Percentiles rank a stretch among this genome's conserved stretches.
Conservation (phyloP, 1,139 yeast species). For the Taphrina sp. region DNA sequence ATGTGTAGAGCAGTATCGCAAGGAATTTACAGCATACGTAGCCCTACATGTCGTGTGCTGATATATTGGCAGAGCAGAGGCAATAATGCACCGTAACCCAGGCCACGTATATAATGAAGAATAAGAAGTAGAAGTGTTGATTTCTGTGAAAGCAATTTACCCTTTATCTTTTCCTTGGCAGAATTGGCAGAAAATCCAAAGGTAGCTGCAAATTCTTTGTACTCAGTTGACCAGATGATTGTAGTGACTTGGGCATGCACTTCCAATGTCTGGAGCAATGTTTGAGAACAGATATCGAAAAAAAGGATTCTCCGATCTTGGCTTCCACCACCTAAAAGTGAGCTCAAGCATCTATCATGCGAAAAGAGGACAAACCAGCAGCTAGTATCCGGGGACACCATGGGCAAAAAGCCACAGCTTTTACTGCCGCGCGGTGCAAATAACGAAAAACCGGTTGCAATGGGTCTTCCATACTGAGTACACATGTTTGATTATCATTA, state of each 20-base stretch:
- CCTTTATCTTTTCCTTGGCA: not conserved
- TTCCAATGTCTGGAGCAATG: slow-evolving; percentile 55
- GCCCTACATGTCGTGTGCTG: slow-evolving; percentile 54
- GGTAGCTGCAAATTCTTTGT: slow-evolving; percentile 68
- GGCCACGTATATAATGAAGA: slow-evolving; percentile 64
- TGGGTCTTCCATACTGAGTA: slow-evolving; percentile 18
- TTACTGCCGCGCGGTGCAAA: slow-evolving; percentile 48
- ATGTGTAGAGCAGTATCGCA: not conserved
- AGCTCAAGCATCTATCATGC: not conserved
- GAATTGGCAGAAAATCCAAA: slow-evolving; percentile 62
- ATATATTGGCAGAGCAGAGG: slow-evolving; percentile 52
- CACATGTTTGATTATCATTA: slow-evolving; percentile 32
- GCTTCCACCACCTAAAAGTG: slow-evolving; percentile 82
- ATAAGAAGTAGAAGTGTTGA: not conserved
- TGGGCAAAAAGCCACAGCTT: slow-evolving; percentile 72
- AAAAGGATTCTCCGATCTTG: slow-evolving; percentile 77
- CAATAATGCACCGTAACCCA: slow-evolving; percentile 51
- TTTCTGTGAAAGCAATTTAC: too few relatives aligned
- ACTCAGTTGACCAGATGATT: slow-evolving; percentile 66
- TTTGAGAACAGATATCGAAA: slow-evolving; percentile 82
- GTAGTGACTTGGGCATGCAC: slow-evolving; percentile 78
- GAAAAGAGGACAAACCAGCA: slow-evolving; percentile 47
- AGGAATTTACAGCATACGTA: slow-evolving; percentile 61
- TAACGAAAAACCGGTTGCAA: slow-evolving; percentile 24
- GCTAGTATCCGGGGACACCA: slow-evolving; percentile 62